Evolutionary conservation across 75 land plant species (phyloP), one percentile per base, ranked within the genome.

Genomic region (Sequoiadendron giganteum): DNA sequence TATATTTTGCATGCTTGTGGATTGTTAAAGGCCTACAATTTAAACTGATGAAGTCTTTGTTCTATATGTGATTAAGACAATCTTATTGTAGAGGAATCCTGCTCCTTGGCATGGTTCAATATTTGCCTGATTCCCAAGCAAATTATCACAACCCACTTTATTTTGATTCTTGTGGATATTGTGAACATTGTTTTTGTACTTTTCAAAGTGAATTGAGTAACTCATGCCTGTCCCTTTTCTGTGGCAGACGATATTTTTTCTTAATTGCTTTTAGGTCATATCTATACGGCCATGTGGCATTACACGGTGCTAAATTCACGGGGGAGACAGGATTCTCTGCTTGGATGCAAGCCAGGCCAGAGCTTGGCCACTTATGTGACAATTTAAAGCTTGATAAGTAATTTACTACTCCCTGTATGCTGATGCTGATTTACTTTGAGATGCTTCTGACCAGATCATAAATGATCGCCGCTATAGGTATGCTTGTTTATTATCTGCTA

Each of bases 261-360:
- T 90, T 98, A 13, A 98, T 98, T 9, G 93, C 99, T 58, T 98
- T 94, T 92, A 93, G 99, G 86, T 98, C 99, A 25, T 98, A 93
- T 88, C 95, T 98, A 21, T 93, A 92, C 87, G 90, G 93, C 89
- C 87, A 91, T 34, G 90, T 92, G 80, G 90, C 88, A 52, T 83
- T 72, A 36, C 89, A 88, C 73, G 89, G 87, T 81, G 91, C 81
- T 84, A 87, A 88, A 39, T 86, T 48, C 68, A 90, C 94, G 77
- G 88, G 88, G 10, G 93, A 95, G 85, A 89, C 85, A 3, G 81
- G 85, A 68, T 98, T 98, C 82, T 72, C 94, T 70, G 84, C 93
- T 25, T 98, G 99, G 99, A 97, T 98, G 97, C 89, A 94, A 34
- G 94, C 91, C 7, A 90, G 99, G 65, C 99, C 99, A 79, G 99